Evolutionary conservation across 1,139 yeast species (phyloP), one percentile per base, ranked within the genome.

Genomic region (Hansenula sp.): DNA sequence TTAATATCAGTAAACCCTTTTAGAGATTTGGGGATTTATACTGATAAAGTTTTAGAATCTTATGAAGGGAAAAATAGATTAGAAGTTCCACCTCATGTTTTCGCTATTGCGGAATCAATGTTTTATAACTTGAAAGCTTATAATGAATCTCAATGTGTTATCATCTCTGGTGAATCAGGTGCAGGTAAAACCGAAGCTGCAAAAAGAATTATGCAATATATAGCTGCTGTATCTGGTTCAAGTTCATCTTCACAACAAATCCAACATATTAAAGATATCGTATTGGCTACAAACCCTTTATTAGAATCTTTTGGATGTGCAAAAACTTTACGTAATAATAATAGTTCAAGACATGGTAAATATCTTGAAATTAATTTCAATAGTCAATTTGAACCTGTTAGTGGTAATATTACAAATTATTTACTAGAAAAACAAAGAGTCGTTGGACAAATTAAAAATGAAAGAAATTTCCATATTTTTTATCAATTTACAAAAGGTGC

Each of bases 141-240:
- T 64, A 80, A 86, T 43, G 98, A 94, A 56, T 89, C 82, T 61
- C 98, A 94, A 63, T 92, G 98, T 74, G 98, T 94, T 32, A 94
- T 94, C 56, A 94, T 94, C 52, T 88, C 97, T 6, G 99, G 99
- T 40, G 99, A 94, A 62, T 88, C 97, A 1, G 99, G 99, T 46
- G 98, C 99, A 3, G 99, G 99, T 39, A 92, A 92, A 62, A 92
- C 98, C 7, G 98, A 92, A 65, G 97, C 98, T 17, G 98, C 98
- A 31, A 92, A 92, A 67, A 82, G 95, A 59, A 92, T 92, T 65
- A 94, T 94, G 98, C 97, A 94, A 63, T 94, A 94, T 61, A 86
- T 94, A 54, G 96, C 98, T 34, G 82, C 92, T 32, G 96, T 89
- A 7, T 76, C 86, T 4, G 82, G 80, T 18, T 62, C 72, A 22